Evolutionary conservation across 495 filamentous ascomycete genomes (phyloP).

Genomic region (Melanomma pulvis-pyrius): DNA sequence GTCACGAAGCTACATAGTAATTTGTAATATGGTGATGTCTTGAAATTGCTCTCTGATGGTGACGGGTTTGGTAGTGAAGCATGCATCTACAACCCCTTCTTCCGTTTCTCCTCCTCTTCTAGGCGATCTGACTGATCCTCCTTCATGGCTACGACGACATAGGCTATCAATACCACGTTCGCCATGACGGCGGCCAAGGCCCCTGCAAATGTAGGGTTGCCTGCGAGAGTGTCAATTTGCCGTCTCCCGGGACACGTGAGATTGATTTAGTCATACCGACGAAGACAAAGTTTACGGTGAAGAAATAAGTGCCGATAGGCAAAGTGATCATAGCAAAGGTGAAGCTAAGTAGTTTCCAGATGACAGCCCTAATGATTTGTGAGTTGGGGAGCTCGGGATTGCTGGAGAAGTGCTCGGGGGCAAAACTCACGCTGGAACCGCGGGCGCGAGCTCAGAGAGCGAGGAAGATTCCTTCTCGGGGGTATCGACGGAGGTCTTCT

Average conservation of each 20-base stretch:
- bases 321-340: slow-evolving; percentile 85
- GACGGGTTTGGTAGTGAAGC: neutral
- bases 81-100: slow-evolving; percentile 53
- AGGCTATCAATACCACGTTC: slow-evolving; percentile 87
- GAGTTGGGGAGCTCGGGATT: too few species aligned
- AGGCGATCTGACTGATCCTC: slow-evolving; percentile 78
- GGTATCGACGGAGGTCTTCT: slow-evolving; percentile 40
- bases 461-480: slow-evolving; percentile 26
- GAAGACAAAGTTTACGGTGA: slow-evolving; percentile 76
- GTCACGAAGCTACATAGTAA: slow-evolving; percentile 13
- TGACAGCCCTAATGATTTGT: slow-evolving; percentile 67
- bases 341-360: slow-evolving; percentile 85
- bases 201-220: slow-evolving; percentile 84
- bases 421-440: slow-evolving; percentile 45
- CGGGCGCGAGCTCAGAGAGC: slow-evolving; percentile 45
- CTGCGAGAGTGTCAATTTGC: slow-evolving; percentile 40
- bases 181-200: slow-evolving; percentile 83
- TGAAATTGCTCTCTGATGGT: too few species aligned
- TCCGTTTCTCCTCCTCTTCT: slow-evolving; percentile 62
- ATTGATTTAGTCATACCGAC: slow-evolving; percentile 56
- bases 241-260: too few species aligned
- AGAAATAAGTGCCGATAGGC: slow-evolving; percentile 85
- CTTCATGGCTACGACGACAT: slow-evolving; percentile 86
- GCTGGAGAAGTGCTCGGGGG: neutral
- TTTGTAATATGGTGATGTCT: slow-evolving; percentile 12